Evolutionary conservation across 495 filamentous ascomycete species (phyloP), one percentile per base, ranked within the genome.

Genomic region (Talaromyces trachyspermus): DNA sequence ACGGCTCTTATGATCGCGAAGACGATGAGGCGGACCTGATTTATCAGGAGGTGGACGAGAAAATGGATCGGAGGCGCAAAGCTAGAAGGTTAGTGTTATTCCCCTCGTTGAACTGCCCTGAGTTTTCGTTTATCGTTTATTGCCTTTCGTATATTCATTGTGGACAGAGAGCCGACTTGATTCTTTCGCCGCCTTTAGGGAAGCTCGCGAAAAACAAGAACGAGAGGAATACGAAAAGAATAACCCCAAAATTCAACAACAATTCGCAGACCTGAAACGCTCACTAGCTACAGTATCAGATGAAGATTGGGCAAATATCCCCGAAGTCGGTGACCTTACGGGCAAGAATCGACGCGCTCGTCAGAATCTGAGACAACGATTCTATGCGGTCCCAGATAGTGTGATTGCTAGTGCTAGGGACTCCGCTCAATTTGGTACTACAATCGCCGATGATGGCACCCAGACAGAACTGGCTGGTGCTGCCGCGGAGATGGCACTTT

Each of bases 191-290:
- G 69, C 74, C 68, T 79, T 67, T 70, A 96, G 92, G 88, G 92
- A 97, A 88, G 84, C 83, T 66, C 89, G 92, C 55, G 92, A 97
- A 68, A 72, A 83, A 57, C 78, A 86, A 70, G 90, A 97, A 70
- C 82, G 75, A 64, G 86, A 92, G 55, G 90, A 96, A 46, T 95
- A 95, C 76, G 94, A 99, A 65, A 79, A 81, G 36, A 86, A 95
- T 60, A 97, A 97, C 61, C 92, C 92, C 4, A 99, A 97, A 65
- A 97, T 99, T 43, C 89, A 95, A 66, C 89, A 96, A 55, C 92
- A 97, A 61, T 99, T 99, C 60, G 89, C 89, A 61, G 94, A 95
- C 54, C 72, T 96, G 37, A 99, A 97, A 65, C 76, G 94, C 57
- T 88, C 85, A 2, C 75, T 99, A 19, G 85, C 84, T 26, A 84